Conservation (phyloP, 768 basidiomycete species). For the Crassisporium funariophilum region DNA sequence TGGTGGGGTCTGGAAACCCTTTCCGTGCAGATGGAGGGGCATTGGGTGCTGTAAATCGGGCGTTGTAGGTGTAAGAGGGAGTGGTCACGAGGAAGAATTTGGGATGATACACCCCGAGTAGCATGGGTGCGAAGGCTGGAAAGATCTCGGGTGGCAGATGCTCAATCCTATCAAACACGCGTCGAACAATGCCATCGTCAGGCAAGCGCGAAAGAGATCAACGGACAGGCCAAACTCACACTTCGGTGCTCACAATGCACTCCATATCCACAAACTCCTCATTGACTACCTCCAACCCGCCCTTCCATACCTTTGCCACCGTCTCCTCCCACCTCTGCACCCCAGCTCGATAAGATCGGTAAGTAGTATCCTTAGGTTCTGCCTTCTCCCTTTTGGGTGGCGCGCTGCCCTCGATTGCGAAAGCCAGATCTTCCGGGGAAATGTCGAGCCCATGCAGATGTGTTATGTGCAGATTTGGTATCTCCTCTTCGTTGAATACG, state of each 20-base stretch:
- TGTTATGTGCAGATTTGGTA: slow-evolving; percentile 58
- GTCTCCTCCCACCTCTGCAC: slow-evolving; percentile 69
- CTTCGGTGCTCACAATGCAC: slow-evolving; percentile 79
- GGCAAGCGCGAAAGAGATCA: too few relatives aligned
- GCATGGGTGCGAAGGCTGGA: slow-evolving; percentile 61
- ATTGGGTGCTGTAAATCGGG: slow-evolving; percentile 64
- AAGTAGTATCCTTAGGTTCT: slow-evolving; percentile 17
- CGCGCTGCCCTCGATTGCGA: slow-evolving; percentile 50
- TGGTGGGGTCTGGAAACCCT: slow-evolving; percentile 75
- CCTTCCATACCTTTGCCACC: slow-evolving; percentile 70
- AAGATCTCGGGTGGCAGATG: slow-evolving; percentile 67
- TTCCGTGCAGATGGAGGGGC: slow-evolving; percentile 41
- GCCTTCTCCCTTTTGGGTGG: slow-evolving; percentile 38
- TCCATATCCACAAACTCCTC: slow-evolving; percentile 63
- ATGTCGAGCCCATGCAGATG: slow-evolving; percentile 74
- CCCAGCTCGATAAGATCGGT: slow-evolving; percentile 26
- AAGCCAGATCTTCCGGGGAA: slow-evolving; percentile 50
- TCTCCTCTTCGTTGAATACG: slow-evolving; percentile 42
- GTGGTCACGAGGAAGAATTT: slow-evolving; percentile 77
- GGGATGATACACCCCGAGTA: slow-evolving; percentile 82
- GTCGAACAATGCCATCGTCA: too few relatives aligned
- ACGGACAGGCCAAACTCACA: slow-evolving; percentile 71
- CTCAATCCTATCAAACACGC: slow-evolving; percentile 79
- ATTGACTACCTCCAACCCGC: slow-evolving; percentile 70
- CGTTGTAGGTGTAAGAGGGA: slow-evolving; percentile 83